phyloP scores from a whole-genome alignment of 179 eudicot species.

The Pouteria campechiana region DNA sequence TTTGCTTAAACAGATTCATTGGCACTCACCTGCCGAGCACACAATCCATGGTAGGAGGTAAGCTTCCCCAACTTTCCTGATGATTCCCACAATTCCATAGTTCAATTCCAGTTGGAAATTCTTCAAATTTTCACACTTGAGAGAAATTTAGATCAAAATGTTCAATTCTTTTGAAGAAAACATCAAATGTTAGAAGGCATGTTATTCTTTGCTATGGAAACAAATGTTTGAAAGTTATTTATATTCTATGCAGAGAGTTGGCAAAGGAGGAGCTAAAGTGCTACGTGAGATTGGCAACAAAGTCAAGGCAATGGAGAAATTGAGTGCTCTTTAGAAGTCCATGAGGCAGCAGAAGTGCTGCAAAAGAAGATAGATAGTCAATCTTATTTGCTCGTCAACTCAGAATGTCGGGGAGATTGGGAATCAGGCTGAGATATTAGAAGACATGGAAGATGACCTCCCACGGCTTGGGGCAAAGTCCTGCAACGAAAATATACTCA shows the following conservation, averaged over 20 bases:
- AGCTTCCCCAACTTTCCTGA: too few species aligned
- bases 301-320: slow-evolving; percentile 69
- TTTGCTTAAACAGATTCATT: slow-evolving; percentile 37
- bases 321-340: slow-evolving; percentile 53
- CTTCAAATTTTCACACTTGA: too few species aligned
- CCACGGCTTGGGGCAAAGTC: too few species aligned
- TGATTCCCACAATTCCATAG: too few species aligned
- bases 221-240: too few species aligned
- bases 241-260: slow-evolving; percentile 64
- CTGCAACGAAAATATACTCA: too few species aligned
- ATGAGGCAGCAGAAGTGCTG: slow-evolving; percentile 66
- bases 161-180: too few species aligned
- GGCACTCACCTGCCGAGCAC: slow-evolving; percentile 88
- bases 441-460: too few species aligned
- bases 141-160: too few species aligned
- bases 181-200: too few species aligned
- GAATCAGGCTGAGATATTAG: slow-evolving; percentile 10
- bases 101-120: too few species aligned
- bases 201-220: too few species aligned
- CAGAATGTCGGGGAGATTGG: slow-evolving; percentile 69
- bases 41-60: slow-evolving; percentile 52
- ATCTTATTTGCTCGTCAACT: slow-evolving; percentile 69
- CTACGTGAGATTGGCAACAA: slow-evolving; percentile 67
- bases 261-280: slow-evolving; percentile 77
- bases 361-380: slow-evolving; percentile 61